A percentile compares a stretch with the other conserved stretches of the same genome.
Evolutionary conservation across 345 rosid species (phyloP).

Genomic region (Theobroma cacao): DNA sequence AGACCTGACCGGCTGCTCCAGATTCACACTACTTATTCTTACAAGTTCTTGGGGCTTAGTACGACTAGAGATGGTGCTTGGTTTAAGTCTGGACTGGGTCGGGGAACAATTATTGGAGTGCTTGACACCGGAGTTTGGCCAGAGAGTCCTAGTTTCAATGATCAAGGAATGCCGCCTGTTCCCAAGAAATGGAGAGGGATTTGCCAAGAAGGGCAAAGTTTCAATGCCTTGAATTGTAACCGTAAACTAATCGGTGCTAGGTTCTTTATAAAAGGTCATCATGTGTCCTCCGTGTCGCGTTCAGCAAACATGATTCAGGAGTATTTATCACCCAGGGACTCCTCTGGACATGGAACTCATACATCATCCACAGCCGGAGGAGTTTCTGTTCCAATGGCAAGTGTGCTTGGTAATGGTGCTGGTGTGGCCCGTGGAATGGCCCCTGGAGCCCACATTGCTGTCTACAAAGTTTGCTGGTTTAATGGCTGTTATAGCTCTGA

Average conservation of each 20-base stretch:
- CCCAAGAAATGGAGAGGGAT: conserved; percentile 80
- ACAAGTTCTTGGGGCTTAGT: conserved; percentile 74
- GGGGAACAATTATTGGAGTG: conserved; percentile 64
- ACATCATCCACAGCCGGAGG: conserved; percentile 92
- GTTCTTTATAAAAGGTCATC: conserved; percentile 79
- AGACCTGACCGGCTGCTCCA: conserved; percentile 68
- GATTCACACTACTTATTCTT: conserved; percentile 82
- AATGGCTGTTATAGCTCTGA: conserved; percentile 88
- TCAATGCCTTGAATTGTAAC: conserved; percentile 63
- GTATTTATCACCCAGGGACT: conserved; percentile 74
- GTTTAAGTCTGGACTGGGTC: conserved; percentile 59
- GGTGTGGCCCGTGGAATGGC: conserved; percentile 92
- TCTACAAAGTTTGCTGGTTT: conserved; percentile 89
- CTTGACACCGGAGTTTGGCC: conserved; percentile 96
- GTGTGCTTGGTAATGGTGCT: conserved; percentile 66
- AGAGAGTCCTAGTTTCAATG: conserved; percentile 82
- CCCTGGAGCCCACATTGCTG: conserved; percentile 77
- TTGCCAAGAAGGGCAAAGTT: conserved; percentile 74
- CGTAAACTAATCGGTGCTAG: conserved; percentile 81
- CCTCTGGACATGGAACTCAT: conserved; percentile 89
- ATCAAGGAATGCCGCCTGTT: conserved; percentile 58
- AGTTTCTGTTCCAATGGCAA: conserved; percentile 59
- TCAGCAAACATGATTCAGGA: conserved; percentile 44
- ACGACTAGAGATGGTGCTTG: conserved; percentile 48
- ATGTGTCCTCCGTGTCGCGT: conserved; percentile 41